Conservation (phyloP, 2,329 filamentous ascomycete species). For the Neospermospora avenae region DNA sequence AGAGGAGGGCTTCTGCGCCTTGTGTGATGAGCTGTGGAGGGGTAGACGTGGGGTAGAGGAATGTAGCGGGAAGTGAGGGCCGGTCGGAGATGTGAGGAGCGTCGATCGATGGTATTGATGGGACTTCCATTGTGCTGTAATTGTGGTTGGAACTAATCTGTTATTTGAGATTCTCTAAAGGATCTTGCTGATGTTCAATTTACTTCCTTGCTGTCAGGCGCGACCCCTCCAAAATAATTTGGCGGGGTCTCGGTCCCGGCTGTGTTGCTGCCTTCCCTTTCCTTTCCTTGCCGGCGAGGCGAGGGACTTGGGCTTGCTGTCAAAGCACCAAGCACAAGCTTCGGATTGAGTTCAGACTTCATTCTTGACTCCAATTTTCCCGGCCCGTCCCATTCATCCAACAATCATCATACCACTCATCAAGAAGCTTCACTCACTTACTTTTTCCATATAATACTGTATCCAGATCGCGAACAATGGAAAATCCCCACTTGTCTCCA, state of each 20-base stretch:
- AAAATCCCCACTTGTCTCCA: neutral
- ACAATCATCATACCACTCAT: neutral
- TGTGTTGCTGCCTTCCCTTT: neutral
- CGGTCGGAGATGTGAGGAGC: neutral
- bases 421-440: too few relatives aligned
- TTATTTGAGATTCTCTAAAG: neutral
- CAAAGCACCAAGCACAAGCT: neutral
- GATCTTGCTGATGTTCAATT: neutral
- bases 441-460: too few relatives aligned
- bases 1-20: constrained; percentile 93
- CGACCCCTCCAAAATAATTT: neutral
- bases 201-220: neutral
- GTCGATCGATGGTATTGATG: neutral
- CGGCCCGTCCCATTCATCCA: neutral
- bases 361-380: neutral
- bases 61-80: constrained; percentile 27
- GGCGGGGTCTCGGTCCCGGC: neutral
- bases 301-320: neutral
- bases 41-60: constrained; percentile 53
- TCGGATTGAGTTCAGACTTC: neutral
- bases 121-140: neutral
- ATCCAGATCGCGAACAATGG: neutral
- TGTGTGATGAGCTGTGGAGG: constrained; percentile 75
- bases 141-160: neutral
- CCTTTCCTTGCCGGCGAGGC: too few relatives aligned